Base-by-base conservation (phyloP, 208 protist species). In the Vickermania ingenoplastis region DNA sequence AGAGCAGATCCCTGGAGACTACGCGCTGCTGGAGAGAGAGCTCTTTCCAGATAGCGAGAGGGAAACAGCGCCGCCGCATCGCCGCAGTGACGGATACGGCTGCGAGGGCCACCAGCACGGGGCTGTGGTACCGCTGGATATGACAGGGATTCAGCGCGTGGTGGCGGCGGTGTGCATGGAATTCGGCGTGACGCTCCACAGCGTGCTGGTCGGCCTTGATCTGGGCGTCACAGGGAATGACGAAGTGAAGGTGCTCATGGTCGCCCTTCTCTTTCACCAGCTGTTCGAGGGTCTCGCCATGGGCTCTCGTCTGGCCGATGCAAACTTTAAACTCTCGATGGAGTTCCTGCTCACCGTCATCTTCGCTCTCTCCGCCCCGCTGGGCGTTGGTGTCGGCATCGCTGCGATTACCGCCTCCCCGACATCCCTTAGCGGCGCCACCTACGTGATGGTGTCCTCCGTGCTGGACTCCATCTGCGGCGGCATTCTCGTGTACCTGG, bases 221-320 rank as follows among this genome's bases (percentile, higher is more conserved):
- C n/a, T 59, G 13, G 54, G 54, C 54, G 26, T 59, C 25, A 45
- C 54, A 21, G 28, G n/a, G 21, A 25, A 59, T 21, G 13, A 27
- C 13, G 26, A 59, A 27, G 7, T 59, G n/a, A 59, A 52, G 31
- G 30, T 27, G 41, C 28, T 71, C 22, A 27, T 71, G 4, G 48
- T 50, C 23, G 65, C 65, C 11, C 29, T 71, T n/a, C 4, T 36
- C 1, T 71, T 71, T 29, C 65, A 71, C 41, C 65, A 71, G 27
- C 14, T 71, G 17, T 71, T 71, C 31, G 65, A 71, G 36, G 65
- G 65, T 25, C 30, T 71, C n/a, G 57, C 65, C 3, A 53, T 71
- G 1, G 65, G 65, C 24, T 67, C 65, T 26, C 62, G 65, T 48
- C 28, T 71, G 4, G 65, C 50, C 11, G 59, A 66, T 3, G 65